phyloP scores from a whole-genome alignment of 2,329 filamentous ascomycete species.

The Periconia macrospinosa region DNA sequence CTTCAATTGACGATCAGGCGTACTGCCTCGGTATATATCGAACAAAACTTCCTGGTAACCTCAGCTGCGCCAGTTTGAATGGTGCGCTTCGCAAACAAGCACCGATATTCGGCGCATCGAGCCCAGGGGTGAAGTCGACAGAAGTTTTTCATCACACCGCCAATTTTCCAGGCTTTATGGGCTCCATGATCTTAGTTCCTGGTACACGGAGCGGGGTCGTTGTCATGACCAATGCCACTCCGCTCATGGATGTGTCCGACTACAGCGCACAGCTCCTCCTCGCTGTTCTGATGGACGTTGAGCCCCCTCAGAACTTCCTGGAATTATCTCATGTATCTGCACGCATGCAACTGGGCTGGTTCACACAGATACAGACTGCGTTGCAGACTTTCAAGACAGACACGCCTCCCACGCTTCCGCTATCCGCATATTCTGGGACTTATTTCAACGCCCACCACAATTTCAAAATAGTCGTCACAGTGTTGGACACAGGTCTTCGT shows the following conservation, averaged over 20 bases:
- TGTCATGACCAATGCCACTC: constrained; percentile 12
- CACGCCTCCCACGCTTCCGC: constrained; percentile 1
- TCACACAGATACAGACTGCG: neutral
- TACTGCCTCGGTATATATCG: constrained; percentile 18
- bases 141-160: constrained; percentile 14
- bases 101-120: constrained; percentile 2
- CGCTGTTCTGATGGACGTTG: constrained; percentile 1
- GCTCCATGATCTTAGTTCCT: constrained; percentile 11
- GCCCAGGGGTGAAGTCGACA: neutral
- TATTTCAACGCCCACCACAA: too few species aligned
- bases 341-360: constrained; percentile 1
- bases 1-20: neutral
- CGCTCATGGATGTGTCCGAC: constrained; percentile 13
- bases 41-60: constrained; percentile 10
- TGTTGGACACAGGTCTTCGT: too few species aligned
- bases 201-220: constrained; percentile 13
- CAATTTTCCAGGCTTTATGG: neutral
- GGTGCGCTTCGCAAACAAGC: neutral
- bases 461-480: too few species aligned
- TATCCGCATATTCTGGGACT: constrained; percentile 5
- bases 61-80: constrained; percentile 12
- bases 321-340: neutral
- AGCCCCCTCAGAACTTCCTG: neutral
- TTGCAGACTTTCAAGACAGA: constrained; percentile 2
- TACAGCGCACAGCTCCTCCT: constrained; percentile 13